Conservation (phyloP, 805 yeast genomes). For the Wickerhamia fluorescens region DNA sequence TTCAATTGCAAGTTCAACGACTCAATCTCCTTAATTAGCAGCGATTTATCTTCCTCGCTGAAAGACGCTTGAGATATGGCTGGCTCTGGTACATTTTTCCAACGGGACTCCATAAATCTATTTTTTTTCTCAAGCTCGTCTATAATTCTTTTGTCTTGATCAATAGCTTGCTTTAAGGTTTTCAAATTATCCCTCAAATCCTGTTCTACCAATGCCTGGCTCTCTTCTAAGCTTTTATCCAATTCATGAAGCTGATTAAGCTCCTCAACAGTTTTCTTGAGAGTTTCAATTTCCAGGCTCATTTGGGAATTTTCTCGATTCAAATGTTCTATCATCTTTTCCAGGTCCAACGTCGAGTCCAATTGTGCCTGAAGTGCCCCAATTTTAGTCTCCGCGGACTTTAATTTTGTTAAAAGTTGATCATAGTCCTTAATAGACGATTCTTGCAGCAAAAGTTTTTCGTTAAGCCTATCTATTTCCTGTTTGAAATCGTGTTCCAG, state of each 20-base stretch:
- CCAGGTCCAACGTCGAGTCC: constrained; percentile 30
- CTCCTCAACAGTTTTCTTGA: constrained; percentile 36
- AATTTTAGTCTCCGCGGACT: constrained; percentile 17
- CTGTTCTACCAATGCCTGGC: constrained; percentile 10
- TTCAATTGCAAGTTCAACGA: constrained; percentile 11
- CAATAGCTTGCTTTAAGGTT: constrained; percentile 10
- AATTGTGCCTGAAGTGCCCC: constrained; percentile 22
- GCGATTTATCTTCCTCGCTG: too few relatives aligned
- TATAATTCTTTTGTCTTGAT: constrained; percentile 11
- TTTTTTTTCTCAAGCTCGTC: constrained; percentile 14
- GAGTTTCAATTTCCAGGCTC: constrained; percentile 18
- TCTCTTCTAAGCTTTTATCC: constrained; percentile 34
- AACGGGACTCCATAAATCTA: too few relatives aligned
- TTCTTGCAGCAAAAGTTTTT: constrained; percentile 15
- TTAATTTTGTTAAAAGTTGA: constrained; percentile 10
- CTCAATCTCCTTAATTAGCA: too few relatives aligned
- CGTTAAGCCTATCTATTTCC: constrained; percentile 12
- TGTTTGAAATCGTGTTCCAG: constrained; percentile 16
- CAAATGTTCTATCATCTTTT: constrained; percentile 26
- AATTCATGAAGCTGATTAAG: constrained; percentile 44
- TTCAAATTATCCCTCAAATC: constrained; percentile 30
- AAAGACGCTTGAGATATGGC: too few relatives aligned
- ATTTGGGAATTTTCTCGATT: constrained; percentile 32
- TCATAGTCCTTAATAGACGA: constrained; percentile 28
- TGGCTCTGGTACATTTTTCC: too few relatives aligned